Evolutionary conservation across 23 red algal genomes (phyloP), one percentile per base, ranked within the genome.

Genomic region (Gracilaria domingensis): DNA sequence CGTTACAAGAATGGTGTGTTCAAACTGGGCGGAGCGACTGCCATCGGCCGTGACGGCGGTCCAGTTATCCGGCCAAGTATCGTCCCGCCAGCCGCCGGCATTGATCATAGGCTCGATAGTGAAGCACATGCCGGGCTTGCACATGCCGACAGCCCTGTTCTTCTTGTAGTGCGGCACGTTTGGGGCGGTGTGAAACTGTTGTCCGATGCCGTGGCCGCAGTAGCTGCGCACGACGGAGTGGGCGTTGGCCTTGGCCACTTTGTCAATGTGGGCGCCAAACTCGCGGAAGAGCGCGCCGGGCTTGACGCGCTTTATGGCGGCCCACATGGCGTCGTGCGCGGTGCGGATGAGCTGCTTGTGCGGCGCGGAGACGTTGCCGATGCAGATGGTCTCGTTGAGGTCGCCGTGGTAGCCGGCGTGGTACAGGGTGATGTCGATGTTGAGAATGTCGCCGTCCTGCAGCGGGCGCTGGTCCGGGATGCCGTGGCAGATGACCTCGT

Each of bases 401-500:
- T 98, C 96, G 65, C 96, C 96, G 66, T 98, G 96, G 59, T 87
- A 94, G 49, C 96, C 96, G 50, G 75, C 80, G 39, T 93, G 87
- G 50, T 98, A 98, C 59, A 98, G 66, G 14, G 96, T 95, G 32
- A 98, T 93, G 75, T 98, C 96, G 45, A 98, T 91, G 79, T 98
- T 95, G 4, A 98, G 62, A 95, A 98, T 98, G 81, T 98, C 96
- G 40, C 96, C 96, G 45, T 98, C 93, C 87, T 95, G 25, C 5
- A 98, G 88, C 18, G 93, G 93, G 14, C 96, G 74, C 35, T 59
- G 25, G 82, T 98, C 96, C 4, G 96, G 96, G 29, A 98, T 98
- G 26, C 96, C 96, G 62, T 98, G 96, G 58, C 96, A 98, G 45
- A 98, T 98, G 9, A 98, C 96, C 84, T 98, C 96, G 79, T 98